Percentiles rank a stretch among this genome's conserved stretches.
Evolutionary conservation across 306 rosid genomes (phyloP).

Genomic region (Gynostemma pentaphyllum): DNA sequence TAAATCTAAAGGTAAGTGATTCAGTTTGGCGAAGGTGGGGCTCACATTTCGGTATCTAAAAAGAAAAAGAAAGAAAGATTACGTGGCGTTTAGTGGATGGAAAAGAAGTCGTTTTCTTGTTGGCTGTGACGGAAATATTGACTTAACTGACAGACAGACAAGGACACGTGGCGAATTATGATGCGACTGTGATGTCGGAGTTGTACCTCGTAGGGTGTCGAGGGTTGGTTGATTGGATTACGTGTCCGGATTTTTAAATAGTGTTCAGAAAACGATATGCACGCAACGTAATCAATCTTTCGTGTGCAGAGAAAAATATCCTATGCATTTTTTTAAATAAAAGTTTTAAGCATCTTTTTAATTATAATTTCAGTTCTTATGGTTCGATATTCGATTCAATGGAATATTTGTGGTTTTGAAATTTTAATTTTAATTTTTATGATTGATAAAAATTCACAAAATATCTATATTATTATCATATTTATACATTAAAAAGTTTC

Average conservation of each 20-base stretch:
- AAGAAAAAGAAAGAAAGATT: background rate
- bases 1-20: constrained; percentile 15
- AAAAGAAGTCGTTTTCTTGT: constrained; percentile 10
- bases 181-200: background rate
- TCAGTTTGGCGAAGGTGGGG: constrained; percentile 25
- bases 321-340: too few species aligned
- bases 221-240: background rate
- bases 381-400: too few species aligned
- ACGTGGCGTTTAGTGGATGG: constrained; percentile 43
- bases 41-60: constrained; percentile 14
- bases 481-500: too few species aligned
- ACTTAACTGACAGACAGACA: background rate
- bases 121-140: constrained; percentile 7
- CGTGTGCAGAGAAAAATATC: too few species aligned
- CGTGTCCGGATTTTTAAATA: background rate
- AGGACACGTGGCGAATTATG: background rate
- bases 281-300: background rate
- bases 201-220: constrained; percentile 11
- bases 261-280: background rate
- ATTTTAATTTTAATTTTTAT: too few species aligned
- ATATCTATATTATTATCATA: too few species aligned
- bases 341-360: too few species aligned
- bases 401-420: too few species aligned
- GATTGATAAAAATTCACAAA: too few species aligned
- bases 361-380: too few species aligned